Evolutionary conservation across 495 filamentous ascomycete species (phyloP), one percentile per base, ranked within the genome.

Genomic region (Aspergillus diversus): DNA sequence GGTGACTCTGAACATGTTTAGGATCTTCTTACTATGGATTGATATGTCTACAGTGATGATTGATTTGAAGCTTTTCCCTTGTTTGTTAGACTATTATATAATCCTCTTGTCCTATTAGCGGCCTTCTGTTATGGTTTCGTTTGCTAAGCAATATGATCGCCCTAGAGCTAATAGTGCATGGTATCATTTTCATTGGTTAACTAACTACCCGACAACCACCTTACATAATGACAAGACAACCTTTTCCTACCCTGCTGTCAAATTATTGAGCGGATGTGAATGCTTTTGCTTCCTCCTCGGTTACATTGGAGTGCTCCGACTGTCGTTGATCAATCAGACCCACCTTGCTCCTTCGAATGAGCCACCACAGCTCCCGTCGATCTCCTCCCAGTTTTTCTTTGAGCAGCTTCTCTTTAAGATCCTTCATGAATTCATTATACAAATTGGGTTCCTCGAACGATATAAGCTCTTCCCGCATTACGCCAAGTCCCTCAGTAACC

Each of bases 321-420:
- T 82, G 74, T 27, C 71, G 78, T 63, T 82, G 79, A 52, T 90
- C 89, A 69, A 98, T 87, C 66, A 97, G 77, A 0, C 93, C 91
- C 46, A 98, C 68, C 69, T 78, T 86, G 13, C 80, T 84, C 52
- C 79, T 83, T 67, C 89, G 76, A 37, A 97, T 75, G 61, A 86
- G 75, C 79, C 83, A 90, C 92, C 92, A 97, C 76, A 97, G 83
- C 70, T 95, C 92, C 63, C 80, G 83, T 37, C 93, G 83, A 70
- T 96, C 88, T 0, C 92, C 95, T 57, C 87, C 87, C n/a, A 97
- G 72, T 68, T 92, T 84, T 13, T 87, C 91, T 0, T 75, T 78
- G 33, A 92, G 66, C 3, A 98, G 66, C 51, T 88, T 88, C 59
- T 79, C 76, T 78, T 97, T 98, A 52, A 99, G 72, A 21, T 81